Evolutionary conservation across 1,284 basidiomycete species (phyloP), one percentile per base, ranked within the genome.

Genomic region (Tetrapyrgos nigripes): DNA sequence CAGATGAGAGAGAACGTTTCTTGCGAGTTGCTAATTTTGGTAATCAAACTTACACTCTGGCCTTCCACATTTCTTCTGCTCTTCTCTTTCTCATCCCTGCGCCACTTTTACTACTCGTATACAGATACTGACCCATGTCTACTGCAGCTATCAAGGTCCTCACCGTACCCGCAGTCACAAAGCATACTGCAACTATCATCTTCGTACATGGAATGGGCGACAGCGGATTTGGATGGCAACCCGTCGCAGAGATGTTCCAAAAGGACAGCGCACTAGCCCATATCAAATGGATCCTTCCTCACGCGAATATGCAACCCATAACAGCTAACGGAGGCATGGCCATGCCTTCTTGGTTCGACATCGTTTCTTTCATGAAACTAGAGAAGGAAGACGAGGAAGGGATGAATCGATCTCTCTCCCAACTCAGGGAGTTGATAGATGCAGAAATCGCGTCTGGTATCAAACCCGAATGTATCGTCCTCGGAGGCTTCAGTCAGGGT

Each of bases 401-500:
- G n/a, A 74, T 85, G 63, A 66, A 79, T 6, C 60, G 70, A 2
- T 76, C 77, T 3, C 71, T 78, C 13, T 66, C 66, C 4, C 62
- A 70, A 1, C 69, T 86, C 53, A 76, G 80, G 53, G 55, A 63
- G 19, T 69, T 86, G n/a, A 77, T 86, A 59, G 70, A 74, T 23
- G 68, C 70, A 9, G 83, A 85, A 62, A 70, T 83, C 33, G 79
- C 79, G 49, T 70, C 69, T 29, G 82, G 81, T 0, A 77, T 81
- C 28, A 72, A 76, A 37, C 68, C 76, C 44, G 68, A 75, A 21
- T 59, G 66, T 19, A 70, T 74, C 53, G 63, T 83, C 14, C 65
- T 85, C 2, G 83, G 82, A 11, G 84, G 84, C 0, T 86, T 87
- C 69, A 77, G 73, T 26, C 85, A 86, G 64, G 85, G 84, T n/a